phyloP scores from a whole-genome alignment of 768 basidiomycete genomes.

The Auriscalpium microsporum region DNA sequence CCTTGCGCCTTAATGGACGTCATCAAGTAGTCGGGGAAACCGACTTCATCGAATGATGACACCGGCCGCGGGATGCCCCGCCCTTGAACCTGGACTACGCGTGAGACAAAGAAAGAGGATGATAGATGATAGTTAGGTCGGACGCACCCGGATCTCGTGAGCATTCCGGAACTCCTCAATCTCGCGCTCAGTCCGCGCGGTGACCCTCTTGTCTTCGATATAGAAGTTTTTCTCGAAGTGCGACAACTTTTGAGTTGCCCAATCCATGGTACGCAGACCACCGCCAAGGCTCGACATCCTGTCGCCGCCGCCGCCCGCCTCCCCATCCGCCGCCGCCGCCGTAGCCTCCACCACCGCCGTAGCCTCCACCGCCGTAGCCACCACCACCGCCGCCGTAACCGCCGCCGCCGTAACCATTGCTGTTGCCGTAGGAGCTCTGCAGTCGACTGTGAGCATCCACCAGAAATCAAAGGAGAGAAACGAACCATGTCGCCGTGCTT shows the following conservation, averaged over 20 bases:
- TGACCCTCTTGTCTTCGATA: conserved; percentile 80
- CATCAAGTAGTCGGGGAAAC: conserved; percentile 96
- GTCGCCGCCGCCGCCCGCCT: conserved; percentile 44
- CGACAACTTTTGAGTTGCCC: conserved; percentile 62
- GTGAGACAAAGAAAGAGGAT: background rate
- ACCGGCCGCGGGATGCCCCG: conserved; percentile 83
- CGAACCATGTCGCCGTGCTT: conserved; percentile 17
- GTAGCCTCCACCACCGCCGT: conserved; percentile 34
- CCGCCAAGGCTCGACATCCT: conserved; percentile 80
- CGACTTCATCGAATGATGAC: conserved; percentile 86
- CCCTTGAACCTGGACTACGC: conserved; percentile 67
- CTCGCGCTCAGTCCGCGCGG: conserved; percentile 71
- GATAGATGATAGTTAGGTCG: background rate
- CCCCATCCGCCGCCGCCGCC: conserved; percentile 44
- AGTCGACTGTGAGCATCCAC: background rate
- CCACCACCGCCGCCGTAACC: conserved; percentile 21
- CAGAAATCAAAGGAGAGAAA: conserved; percentile 9
- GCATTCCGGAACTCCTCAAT: conserved; percentile 75
- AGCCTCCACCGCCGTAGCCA: conserved; percentile 26
- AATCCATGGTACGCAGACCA: conserved; percentile 77
- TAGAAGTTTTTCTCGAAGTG: conserved; percentile 99
- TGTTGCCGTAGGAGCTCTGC: conserved; percentile 24
- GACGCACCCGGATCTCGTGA: conserved; percentile 80
- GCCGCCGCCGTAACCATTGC: conserved; percentile 26
- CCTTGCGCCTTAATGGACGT: conserved; percentile 89